These are phyloP conservation scores for Neostapfia colusana DNA, from an alignment of 176 grass and related monocot genomes.

Conservation along the genomic window DNA sequence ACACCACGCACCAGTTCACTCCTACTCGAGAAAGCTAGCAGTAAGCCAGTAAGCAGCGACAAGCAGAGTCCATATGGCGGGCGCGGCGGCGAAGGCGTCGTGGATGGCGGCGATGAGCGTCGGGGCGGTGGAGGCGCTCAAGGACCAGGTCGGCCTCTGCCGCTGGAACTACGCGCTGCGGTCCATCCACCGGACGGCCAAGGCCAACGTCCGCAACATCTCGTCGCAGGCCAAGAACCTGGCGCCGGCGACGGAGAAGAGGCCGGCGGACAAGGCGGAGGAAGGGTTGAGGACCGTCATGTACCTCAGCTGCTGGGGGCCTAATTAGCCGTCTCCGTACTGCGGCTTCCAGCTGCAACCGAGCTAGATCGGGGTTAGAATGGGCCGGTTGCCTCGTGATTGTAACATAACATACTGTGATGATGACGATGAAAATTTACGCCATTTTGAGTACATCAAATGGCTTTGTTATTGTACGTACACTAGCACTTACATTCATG, in stretches of 20 bases:
- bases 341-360: background rate
- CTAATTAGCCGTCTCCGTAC: slow-evolving; percentile 27
- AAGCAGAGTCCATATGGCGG: slow-evolving; percentile 35
- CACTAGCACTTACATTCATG: background rate
- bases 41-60: background rate
- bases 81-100: slow-evolving; percentile 43
- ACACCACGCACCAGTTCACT: background rate
- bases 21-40: background rate
- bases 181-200: slow-evolving; percentile 44
- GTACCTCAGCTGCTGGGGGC: slow-evolving; percentile 69
- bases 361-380: background rate
- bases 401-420: slow-evolving; percentile 29
- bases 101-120: slow-evolving; percentile 64
- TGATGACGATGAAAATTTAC: slow-evolving; percentile 22
- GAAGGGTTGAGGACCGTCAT: slow-evolving; percentile 60
- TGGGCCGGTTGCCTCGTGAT: background rate
- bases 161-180: slow-evolving; percentile 72
- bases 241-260: background rate
- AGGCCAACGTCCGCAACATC: slow-evolving; percentile 23
- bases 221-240: slow-evolving; percentile 34
- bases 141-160: slow-evolving; percentile 65
- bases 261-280: slow-evolving; percentile 43
- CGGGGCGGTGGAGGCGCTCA: slow-evolving; percentile 63
- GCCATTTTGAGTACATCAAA: background rate
- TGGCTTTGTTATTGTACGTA: background rate